Evolutionary conservation across 257 asterid genomes (phyloP).

Genomic region (Linderniella brevidens): DNA sequence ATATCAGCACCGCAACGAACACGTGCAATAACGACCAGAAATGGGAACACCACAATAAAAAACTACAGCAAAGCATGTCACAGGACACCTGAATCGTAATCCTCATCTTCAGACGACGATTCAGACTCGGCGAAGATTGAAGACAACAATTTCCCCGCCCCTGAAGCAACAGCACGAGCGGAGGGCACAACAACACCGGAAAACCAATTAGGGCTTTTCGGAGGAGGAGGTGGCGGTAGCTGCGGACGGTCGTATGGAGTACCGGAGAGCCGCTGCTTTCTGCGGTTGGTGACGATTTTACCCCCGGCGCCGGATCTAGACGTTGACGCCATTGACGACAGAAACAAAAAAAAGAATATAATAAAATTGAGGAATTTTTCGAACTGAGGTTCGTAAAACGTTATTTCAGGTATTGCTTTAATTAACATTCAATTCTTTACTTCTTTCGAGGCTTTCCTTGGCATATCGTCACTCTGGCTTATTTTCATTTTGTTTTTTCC

Average conservation of each 20-base stretch:
- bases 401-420: background rate
- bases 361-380: conserved; percentile 8
- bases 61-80: background rate
- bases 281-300: conserved; percentile 20
- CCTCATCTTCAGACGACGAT: conserved; percentile 32
- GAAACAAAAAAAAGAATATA: background rate
- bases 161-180: conserved; percentile 43
- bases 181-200: conserved; percentile 27
- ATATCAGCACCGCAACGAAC: no score
- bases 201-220: conserved; percentile 32
- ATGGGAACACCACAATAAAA: no score
- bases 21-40: no score
- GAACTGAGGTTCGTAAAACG: background rate
- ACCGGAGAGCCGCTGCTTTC: conserved; percentile 27
- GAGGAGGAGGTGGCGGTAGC: conserved; percentile 13
- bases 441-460: no score
- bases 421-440: no score
- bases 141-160: conserved; percentile 53
- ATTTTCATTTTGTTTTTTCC: no score
- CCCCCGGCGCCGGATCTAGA: conserved; percentile 17
- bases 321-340: conserved; percentile 19
- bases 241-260: conserved; percentile 23
- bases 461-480: no score
- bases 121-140: conserved; percentile 42
- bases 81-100: conserved; percentile 22